These are phyloP conservation scores for Clitopilus passeckerianus DNA, from an alignment of 768 basidiomycete species.

Conservation along the genomic window DNA sequence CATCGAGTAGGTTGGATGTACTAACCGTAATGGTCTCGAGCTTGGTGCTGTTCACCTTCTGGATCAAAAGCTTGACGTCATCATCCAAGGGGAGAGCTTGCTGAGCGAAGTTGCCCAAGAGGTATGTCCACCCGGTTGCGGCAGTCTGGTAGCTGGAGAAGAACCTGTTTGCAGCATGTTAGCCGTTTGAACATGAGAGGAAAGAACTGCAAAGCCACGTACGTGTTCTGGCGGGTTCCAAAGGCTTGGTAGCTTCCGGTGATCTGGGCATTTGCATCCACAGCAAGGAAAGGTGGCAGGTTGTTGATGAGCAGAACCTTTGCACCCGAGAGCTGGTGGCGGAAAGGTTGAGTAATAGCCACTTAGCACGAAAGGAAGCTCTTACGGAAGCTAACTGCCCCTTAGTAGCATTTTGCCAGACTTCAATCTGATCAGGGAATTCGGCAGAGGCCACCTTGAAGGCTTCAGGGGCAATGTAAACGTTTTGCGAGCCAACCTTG, in stretches of 20 bases:
- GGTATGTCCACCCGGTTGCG: conserved; percentile 33
- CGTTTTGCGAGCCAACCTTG: conserved; percentile 34
- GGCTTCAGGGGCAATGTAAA: conserved; percentile 51
- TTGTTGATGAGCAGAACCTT: conserved; percentile 51
- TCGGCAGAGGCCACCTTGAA: conserved; percentile 45
- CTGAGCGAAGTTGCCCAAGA: conserved; percentile 52
- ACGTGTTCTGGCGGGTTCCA: conserved; percentile 46
- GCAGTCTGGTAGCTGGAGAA: conserved; percentile 39
- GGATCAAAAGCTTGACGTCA: conserved; percentile 40
- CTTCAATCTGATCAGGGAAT: conserved; percentile 44
- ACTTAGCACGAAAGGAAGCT: conserved; percentile 5
- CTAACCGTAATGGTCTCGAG: conserved; percentile 43
- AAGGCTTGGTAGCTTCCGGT: conserved; percentile 50
- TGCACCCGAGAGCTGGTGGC: conserved; percentile 38
- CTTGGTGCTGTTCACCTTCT: conserved; percentile 29
- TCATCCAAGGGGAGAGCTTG: conserved; percentile 48
- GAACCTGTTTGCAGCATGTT: conserved; percentile 23
- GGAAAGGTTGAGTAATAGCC: not conserved
- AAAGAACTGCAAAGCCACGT: conserved; percentile 8
- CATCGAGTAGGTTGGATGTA: not conserved
- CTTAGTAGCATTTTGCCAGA: conserved; percentile 52
- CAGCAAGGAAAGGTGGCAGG: conserved; percentile 41
- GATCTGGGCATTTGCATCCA: conserved; percentile 45
- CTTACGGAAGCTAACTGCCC: conserved; percentile 39
- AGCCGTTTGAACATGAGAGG: not conserved